These are phyloP conservation scores for Triadica sebifera DNA, from an alignment of 345 rosid genomes.

Conservation along the genomic window DNA sequence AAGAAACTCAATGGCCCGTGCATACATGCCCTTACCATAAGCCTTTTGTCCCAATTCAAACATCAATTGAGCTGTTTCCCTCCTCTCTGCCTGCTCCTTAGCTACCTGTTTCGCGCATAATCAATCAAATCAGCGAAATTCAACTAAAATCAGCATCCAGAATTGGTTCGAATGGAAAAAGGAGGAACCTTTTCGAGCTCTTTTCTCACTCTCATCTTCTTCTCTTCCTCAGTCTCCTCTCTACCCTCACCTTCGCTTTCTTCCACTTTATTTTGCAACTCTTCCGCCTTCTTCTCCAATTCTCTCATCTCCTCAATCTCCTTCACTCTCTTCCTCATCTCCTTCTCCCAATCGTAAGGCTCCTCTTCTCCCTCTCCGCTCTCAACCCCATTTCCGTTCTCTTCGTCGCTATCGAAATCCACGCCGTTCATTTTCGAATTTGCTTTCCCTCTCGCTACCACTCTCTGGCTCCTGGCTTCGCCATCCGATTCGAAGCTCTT, in stretches of 20 bases:
- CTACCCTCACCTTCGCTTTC: constrained; percentile 37
- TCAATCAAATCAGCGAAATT: neutral
- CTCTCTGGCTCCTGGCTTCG: constrained; percentile 43
- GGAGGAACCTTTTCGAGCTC: constrained; percentile 76
- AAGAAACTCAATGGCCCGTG: constrained; percentile 81
- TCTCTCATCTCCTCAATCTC: constrained; percentile 83
- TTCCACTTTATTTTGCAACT: constrained; percentile 57
- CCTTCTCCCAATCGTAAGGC: constrained; percentile 62
- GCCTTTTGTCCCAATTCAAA: constrained; percentile 93
- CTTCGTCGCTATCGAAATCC: constrained; percentile 60
- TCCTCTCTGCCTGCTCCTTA: constrained; percentile 85
- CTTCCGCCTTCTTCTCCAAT: constrained; percentile 86
- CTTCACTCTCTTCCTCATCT: constrained; percentile 68
- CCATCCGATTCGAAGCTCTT: constrained; percentile 59
- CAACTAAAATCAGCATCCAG: neutral
- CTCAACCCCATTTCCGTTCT: constrained; percentile 44
- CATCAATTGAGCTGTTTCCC: constrained; percentile 87
- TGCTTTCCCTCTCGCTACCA: constrained; percentile 51
- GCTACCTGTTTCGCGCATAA: constrained; percentile 60
- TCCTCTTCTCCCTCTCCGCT: constrained; percentile 46
- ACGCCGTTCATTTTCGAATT: constrained; percentile 68
- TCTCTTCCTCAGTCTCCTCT: constrained; percentile 82
- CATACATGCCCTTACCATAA: constrained; percentile 89
- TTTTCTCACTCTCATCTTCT: constrained; percentile 73
- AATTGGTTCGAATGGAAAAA: neutral